Evolutionary conservation across 208 protist genomes (phyloP), one percentile per base, ranked within the genome.

Genomic region (Trypanosoma avium): DNA sequence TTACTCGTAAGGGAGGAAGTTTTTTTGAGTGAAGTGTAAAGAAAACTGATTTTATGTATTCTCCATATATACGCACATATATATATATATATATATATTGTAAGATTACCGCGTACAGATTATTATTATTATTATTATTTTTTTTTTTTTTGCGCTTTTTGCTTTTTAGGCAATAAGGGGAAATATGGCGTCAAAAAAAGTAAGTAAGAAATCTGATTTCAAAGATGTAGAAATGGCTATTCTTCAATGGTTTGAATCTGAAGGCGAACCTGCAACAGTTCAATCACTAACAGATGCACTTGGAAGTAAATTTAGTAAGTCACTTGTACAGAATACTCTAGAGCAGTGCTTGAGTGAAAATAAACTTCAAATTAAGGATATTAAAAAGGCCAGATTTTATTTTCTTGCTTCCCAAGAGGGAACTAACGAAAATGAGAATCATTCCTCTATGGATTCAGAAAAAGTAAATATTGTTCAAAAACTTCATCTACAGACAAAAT

Each of bases 271-370:
- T 0, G 86, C 76, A 21, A 96, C 90, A 0, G 69, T 80, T 21
- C 85, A 92, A 73, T 90, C 72, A 27, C 67, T 96, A 32, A 90
- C 87, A 19, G 86, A 96, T 58, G 85, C 90, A 4, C 71, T 96
- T 26, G 90, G 90, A 24, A 96, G 90, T 46, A 82, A 81, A 26
- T 78, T 91, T 27, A 35, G 76, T n/a, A 96, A 96, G 54, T 10
- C 81, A 26, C 54, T 89, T 7, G 63, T 93, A 4, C 86, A 91
- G 64, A 83, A 75, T 45, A 84, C 75, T 19, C 65, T 96, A 9
- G 86, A 93, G 27, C 75, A 81, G 40, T 82, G 87, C 12, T 57
- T 79, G 17, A 43, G 58, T 1, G 61, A 82, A 29, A 42, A 62
- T n/a, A 77, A 71, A 43, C 81, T 96, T 2, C 70, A 77, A 19